phyloP scores from a whole-genome alignment of 2,329 filamentous ascomycete species.

The Fusarium tuaranense region DNA sequence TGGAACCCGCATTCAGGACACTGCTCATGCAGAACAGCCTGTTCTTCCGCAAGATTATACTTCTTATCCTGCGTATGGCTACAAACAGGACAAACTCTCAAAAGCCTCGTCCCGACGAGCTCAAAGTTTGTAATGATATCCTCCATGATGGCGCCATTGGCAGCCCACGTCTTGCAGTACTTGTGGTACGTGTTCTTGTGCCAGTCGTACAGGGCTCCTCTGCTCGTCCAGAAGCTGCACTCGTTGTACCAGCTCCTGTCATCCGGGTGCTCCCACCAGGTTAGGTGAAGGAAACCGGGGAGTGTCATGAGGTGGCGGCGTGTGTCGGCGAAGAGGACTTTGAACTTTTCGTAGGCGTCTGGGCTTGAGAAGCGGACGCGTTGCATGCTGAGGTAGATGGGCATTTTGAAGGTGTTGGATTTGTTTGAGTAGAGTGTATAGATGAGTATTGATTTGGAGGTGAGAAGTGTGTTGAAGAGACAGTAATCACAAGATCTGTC shows the following conservation, averaged over 20 bases:
- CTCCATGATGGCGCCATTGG: constrained; percentile 35
- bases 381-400: constrained; percentile 24
- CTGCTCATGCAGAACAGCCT: constrained; percentile 26
- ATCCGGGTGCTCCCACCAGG: constrained; percentile 27
- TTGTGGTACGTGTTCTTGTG: constrained; percentile 35
- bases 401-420: neutral
- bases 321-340: constrained; percentile 28
- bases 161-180: constrained; percentile 29
- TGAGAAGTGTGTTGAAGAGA: neutral
- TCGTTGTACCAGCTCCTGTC: constrained; percentile 27
- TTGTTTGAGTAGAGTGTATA: neutral
- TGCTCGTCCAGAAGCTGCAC: constrained; percentile 34
- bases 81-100: constrained; percentile 29
- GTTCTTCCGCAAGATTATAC: constrained; percentile 32
- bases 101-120: constrained; percentile 23
- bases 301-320: constrained; percentile 26
- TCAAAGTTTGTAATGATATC: constrained; percentile 37
- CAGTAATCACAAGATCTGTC: neutral
- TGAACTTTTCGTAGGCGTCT: constrained; percentile 27
- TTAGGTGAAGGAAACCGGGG: constrained; percentile 17
- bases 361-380: constrained; percentile 27
- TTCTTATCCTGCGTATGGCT: constrained; percentile 30
- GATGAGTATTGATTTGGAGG: neutral
- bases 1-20: constrained; percentile 34
- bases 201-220: constrained; percentile 25